Base-by-base conservation (phyloP, 495 filamentous ascomycete species). In the Durotheca rogersii region DNA sequence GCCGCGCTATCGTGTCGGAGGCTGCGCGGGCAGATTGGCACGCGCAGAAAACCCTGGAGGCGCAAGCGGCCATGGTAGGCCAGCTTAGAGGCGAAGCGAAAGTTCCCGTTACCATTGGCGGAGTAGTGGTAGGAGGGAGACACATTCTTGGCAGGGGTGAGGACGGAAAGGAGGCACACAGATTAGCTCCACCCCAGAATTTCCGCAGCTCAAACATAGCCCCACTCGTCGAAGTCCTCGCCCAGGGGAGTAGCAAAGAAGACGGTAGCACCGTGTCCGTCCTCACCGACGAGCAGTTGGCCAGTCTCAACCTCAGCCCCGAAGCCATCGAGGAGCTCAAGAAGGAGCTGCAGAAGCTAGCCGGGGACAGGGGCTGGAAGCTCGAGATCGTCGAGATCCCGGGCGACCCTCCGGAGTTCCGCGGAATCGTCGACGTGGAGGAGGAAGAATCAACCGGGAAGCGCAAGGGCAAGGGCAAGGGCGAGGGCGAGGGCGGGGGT, bases 241-340 rank as follows among this genome's bases (percentile, higher is more conserved):
- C 66, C 17, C 62, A 53, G 27, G 73, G 67, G 15, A 67, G 66
- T 36, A 68, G 67, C 47, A 76, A 73, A 27, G 71, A 69, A 23
- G 74, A 82, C 31, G 81, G 81, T n/a, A 81, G 78, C 29, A 70
- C 79, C 58, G 60, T 82, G 30, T 56, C 76, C 19, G 64, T 68
- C 31, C 54, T 85, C 46, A 74, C 72, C 6, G 75, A 79, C 30
- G 79, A 86, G 30, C 81, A 86, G 27, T 61, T 95, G 37, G 78
- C 81, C 60, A 81, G 85, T 56, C 69, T 87, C 50, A 80, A 85
- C 15, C 69, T 95, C n/a, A 81, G 86, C 51, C 78, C 80, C 6
- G 75, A 85, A 42, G 74, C 79, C 45, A 68, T 93, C 2, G 84
- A 90, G 43, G 71, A 75, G 46, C 68, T 90, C 47, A 77, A 74